A percentile compares a stretch with the other conserved stretches of the same genome.
Evolutionary conservation across 2,329 filamentous ascomycete genomes (phyloP).

Genomic region (Trichoderma guizhouense): DNA sequence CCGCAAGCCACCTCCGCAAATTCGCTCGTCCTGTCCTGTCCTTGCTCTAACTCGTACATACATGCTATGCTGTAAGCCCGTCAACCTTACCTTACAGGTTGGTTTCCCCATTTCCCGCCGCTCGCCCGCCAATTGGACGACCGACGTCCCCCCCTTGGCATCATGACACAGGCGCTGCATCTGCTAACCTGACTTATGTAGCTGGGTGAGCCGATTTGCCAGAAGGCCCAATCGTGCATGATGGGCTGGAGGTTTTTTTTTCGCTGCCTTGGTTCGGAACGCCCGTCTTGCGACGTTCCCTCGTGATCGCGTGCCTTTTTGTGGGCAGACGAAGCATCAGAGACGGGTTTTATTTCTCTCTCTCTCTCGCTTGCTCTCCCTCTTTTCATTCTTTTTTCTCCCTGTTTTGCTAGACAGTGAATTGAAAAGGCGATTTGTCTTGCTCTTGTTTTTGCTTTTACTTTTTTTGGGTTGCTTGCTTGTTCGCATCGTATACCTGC

Average conservation of each 20-base stretch:
- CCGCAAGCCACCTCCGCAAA: conserved; percentile 18
- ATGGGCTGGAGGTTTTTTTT: not conserved
- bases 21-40: not conserved
- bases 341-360: not conserved
- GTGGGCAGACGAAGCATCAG: not conserved
- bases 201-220: not conserved
- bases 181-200: not conserved
- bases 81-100: not conserved
- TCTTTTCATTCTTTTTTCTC: not conserved
- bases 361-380: not conserved
- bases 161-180: not conserved
- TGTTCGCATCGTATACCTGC: not conserved
- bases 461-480: not conserved
- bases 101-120: not conserved
- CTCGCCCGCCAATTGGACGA: not conserved
- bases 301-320: conserved; percentile 13
- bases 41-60: not conserved
- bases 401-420: not conserved
- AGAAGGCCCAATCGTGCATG: not conserved
- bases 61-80: not conserved
- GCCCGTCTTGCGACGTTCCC: not conserved
- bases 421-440: not conserved
- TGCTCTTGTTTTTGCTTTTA: not conserved
- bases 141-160: not conserved
- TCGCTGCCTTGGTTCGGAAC: not conserved